These are phyloP conservation scores for Cordyceps javanica DNA, from an alignment of 2,329 filamentous ascomycete genomes.

Conservation along the genomic window DNA sequence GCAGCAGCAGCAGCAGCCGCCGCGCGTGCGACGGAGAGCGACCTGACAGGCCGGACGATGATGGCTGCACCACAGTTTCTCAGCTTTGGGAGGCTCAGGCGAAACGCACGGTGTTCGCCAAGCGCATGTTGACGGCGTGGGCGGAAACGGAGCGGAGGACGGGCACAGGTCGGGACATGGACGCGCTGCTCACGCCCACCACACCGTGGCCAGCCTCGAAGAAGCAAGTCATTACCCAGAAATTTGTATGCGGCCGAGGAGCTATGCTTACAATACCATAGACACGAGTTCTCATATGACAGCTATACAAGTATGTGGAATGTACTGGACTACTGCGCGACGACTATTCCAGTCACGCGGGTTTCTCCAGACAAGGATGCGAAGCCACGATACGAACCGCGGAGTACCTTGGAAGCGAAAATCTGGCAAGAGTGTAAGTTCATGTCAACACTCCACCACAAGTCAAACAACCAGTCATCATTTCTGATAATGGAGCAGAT, in stretches of 20 bases:
- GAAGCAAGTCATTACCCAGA: background rate
- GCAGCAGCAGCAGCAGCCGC: too few relatives aligned
- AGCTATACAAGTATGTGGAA: constrained; percentile 5
- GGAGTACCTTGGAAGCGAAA: background rate
- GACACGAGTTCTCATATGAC: background rate
- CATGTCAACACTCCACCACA: background rate
- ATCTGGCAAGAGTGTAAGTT: background rate
- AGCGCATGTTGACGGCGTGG: background rate
- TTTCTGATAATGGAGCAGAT: background rate
- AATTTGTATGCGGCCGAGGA: background rate
- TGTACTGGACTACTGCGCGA: background rate
- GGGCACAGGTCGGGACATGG: background rate
- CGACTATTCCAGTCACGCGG: background rate
- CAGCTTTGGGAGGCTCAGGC: background rate
- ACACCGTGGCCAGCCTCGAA: background rate
- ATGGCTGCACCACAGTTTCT: background rate
- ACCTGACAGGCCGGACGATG: background rate
- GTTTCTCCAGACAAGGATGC: background rate
- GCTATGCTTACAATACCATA: background rate
- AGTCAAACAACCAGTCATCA: too few relatives aligned
- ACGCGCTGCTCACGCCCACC: background rate
- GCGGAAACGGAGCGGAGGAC: background rate
- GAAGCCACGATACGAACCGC: background rate
- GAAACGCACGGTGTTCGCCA: background rate
- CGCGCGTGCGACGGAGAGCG: background rate